Percentiles rank a stretch among this genome's conserved stretches.
These are phyloP conservation scores for Kwoniella shivajii DNA, from an alignment of 1,284 basidiomycete genomes.

Conservation along the genomic window DNA sequence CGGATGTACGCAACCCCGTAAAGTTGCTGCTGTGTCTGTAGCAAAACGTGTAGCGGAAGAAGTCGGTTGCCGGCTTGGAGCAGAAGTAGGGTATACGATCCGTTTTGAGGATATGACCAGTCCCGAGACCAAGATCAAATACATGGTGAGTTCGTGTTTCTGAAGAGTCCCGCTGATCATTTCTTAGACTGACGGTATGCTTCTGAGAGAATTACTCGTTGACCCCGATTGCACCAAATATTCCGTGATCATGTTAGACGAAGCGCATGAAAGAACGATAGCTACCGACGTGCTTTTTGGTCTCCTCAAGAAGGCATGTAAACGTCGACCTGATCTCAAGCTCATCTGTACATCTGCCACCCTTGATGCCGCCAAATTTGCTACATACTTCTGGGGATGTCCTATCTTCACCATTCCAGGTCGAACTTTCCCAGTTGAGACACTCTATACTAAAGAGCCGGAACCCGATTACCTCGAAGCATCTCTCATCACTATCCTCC, in stretches of 20 bases:
- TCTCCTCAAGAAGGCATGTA: slow-evolving; percentile 93
- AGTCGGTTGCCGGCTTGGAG: slow-evolving; percentile 92
- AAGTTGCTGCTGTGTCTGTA: slow-evolving; percentile 99
- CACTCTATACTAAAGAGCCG: slow-evolving; percentile 96
- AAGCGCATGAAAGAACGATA: slow-evolving; percentile 98
- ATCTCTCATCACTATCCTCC: slow-evolving; percentile 97
- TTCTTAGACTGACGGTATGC: slow-evolving; percentile 86
- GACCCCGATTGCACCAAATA: slow-evolving; percentile 92
- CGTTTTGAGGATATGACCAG: slow-evolving; percentile 99
- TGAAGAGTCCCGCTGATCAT: slow-evolving; percentile 2
- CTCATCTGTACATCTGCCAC: slow-evolving; percentile 98
- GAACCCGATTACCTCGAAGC: slow-evolving; percentile 99
- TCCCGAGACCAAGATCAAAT: slow-evolving; percentile 98
- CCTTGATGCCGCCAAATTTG: slow-evolving; percentile 98
- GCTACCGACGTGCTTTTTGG: slow-evolving; percentile 97
- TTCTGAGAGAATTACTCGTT: slow-evolving; percentile 93
- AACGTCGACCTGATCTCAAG: slow-evolving; percentile 90
- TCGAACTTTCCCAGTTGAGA: slow-evolving; percentile 96
- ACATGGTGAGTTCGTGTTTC: slow-evolving; percentile 65
- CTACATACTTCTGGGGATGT: slow-evolving; percentile 96
- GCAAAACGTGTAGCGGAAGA: slow-evolving; percentile 98
- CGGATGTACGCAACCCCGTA: slow-evolving; percentile 96
- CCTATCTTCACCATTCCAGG: slow-evolving; percentile 99
- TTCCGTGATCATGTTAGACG: slow-evolving; percentile 96
- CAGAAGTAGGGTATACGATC: slow-evolving; percentile 97